Percentiles rank a stretch among this genome's conserved stretches.
Conservation (phyloP, 2,329 filamentous ascomycete species). For the Colletotrichum cuscutae region DNA sequence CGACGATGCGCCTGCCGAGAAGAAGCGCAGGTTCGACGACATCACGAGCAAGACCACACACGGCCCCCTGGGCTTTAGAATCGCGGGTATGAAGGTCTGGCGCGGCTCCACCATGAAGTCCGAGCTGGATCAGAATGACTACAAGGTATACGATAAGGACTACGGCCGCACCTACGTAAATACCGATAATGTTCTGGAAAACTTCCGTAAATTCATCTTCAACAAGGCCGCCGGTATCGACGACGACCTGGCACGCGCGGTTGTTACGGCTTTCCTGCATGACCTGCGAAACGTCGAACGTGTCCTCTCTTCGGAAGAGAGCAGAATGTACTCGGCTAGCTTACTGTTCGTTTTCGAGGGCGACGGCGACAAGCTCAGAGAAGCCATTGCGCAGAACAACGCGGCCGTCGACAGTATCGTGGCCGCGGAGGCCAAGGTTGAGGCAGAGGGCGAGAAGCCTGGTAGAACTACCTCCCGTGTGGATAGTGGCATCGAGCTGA, state of each 20-base stretch:
- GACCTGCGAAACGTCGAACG: constrained; percentile 64
- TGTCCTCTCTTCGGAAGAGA: constrained; percentile 65
- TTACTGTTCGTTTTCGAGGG: constrained; percentile 74
- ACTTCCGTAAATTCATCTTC: constrained; percentile 68
- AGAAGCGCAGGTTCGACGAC: constrained; percentile 69
- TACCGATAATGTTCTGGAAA: constrained; percentile 63
- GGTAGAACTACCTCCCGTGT: constrained; percentile 55
- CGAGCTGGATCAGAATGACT: constrained; percentile 64
- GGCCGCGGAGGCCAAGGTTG: constrained; percentile 18
- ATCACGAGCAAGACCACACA: constrained; percentile 70
- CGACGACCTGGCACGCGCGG: constrained; percentile 64
- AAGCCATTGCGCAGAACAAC: constrained; percentile 66
- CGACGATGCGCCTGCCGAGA: constrained; percentile 71
- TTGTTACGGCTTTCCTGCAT: constrained; percentile 63
- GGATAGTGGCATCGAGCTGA: constrained; percentile 63
- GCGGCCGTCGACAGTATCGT: constrained; percentile 61
- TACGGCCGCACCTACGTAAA: constrained; percentile 66
- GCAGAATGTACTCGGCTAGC: constrained; percentile 72
- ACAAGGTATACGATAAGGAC: constrained; percentile 71
- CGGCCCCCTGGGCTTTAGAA: constrained; percentile 68
- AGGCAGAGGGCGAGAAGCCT: constrained; percentile 27
- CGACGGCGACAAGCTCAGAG: constrained; percentile 64
- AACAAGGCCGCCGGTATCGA: constrained; percentile 68
- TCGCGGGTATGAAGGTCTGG: constrained; percentile 74
- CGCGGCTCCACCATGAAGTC: constrained; percentile 63